Percentiles rank a stretch among this genome's conserved stretches.
These are phyloP conservation scores for Candida boleticola DNA, from an alignment of 805 yeast genomes.

Conservation along the genomic window DNA sequence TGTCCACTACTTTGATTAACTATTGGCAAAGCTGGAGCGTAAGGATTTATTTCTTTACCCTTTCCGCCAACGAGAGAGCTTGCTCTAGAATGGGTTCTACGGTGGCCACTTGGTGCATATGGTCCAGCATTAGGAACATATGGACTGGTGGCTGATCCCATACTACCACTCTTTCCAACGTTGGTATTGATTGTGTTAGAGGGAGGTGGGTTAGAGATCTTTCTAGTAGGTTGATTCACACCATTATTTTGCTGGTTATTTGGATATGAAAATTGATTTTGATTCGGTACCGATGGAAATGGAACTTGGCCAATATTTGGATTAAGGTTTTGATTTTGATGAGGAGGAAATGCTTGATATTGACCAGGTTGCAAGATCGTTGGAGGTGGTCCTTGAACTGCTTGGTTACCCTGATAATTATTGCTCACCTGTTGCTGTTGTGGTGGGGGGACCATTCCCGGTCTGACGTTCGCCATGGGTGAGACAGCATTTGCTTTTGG, in stretches of 20 bases:
- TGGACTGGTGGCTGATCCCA: constrained; percentile 30
- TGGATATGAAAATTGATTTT: not conserved
- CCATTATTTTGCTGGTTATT: constrained; percentile 5
- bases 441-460: constrained; percentile 4
- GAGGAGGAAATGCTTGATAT: constrained; percentile 7
- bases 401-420: constrained; percentile 2
- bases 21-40: constrained; percentile 31
- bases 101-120: constrained; percentile 37
- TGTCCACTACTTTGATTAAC: constrained; percentile 3
- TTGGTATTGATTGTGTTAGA: constrained; percentile 21
- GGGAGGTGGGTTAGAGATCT: constrained; percentile 9
- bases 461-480: constrained; percentile 1
- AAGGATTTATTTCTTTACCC: constrained; percentile 41
- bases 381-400: constrained; percentile 3
- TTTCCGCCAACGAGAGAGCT: constrained; percentile 39
- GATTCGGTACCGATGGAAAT: not conserved
- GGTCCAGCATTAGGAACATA: constrained; percentile 46
- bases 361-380: constrained; percentile 1
- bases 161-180: constrained; percentile 18
- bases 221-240: not conserved
- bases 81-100: constrained; percentile 37
- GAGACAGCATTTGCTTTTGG: constrained; percentile 9
- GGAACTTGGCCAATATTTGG: constrained; percentile 5
- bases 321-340: constrained; percentile 6
- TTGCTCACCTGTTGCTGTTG: constrained; percentile 5